Evolutionary conservation across 2,329 filamentous ascomycete species (phyloP).

Genomic region (Neoscytalidium dimidiatum): DNA sequence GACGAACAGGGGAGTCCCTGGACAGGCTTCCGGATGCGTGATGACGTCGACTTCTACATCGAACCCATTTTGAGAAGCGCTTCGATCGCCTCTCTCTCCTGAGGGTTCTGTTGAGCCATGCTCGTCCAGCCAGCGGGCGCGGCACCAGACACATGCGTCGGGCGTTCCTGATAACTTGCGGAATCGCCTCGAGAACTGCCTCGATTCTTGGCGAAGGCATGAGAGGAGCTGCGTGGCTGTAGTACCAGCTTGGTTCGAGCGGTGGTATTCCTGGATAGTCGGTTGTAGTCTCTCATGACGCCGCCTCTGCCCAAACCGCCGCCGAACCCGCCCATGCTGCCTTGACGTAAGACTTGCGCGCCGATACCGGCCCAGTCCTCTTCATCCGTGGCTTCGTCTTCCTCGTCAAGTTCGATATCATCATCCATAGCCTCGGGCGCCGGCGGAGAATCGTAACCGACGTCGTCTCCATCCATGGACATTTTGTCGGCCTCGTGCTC

Average conservation of each 20-base stretch:
- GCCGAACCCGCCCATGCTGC: slow-evolving; percentile 41
- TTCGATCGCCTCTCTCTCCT: slow-evolving; percentile 80
- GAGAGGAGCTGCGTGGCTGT: not conserved
- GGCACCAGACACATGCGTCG: not conserved
- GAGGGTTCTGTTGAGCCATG: slow-evolving; percentile 52
- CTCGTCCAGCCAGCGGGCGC: not conserved
- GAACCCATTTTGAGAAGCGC: slow-evolving; percentile 80
- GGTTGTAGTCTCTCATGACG: slow-evolving; percentile 18
- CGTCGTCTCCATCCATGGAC: slow-evolving; percentile 79
- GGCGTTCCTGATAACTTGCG: slow-evolving; percentile 9
- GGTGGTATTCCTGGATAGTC: not conserved
- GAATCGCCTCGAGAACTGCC: not conserved
- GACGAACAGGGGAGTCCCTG: not conserved
- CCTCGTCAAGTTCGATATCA: slow-evolving; percentile 60
- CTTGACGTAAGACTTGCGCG: slow-evolving; percentile 77
- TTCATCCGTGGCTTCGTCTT: slow-evolving; percentile 80
- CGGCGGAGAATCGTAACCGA: slow-evolving; percentile 15
- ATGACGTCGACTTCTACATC: slow-evolving; percentile 41
- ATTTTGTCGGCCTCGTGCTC: slow-evolving; percentile 93
- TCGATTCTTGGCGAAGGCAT: not conserved
- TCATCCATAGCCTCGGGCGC: slow-evolving; percentile 71
- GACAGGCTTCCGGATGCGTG: not conserved
- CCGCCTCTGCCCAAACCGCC: slow-evolving; percentile 15
- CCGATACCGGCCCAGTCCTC: slow-evolving; percentile 94
- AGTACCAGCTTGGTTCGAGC: not conserved